phyloP scores from a whole-genome alignment of 2,329 filamentous ascomycete genomes.

The Colletotrichum simmondsii region DNA sequence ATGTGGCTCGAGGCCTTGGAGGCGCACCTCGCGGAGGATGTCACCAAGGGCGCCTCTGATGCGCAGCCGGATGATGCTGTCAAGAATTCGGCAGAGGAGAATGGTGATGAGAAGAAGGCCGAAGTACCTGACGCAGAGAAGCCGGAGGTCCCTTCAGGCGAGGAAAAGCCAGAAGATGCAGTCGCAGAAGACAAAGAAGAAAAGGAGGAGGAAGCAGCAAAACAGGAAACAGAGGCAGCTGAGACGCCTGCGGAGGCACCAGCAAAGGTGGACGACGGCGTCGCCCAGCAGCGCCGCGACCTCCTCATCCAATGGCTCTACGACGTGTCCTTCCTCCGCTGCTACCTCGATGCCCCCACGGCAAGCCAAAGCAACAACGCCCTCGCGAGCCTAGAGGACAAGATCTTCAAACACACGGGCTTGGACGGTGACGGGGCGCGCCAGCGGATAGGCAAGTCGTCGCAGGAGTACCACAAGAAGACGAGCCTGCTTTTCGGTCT shows the following conservation, averaged over 20 bases:
- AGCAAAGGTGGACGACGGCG: constrained; percentile 25
- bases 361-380: constrained; percentile 38
- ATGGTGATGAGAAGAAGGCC: constrained; percentile 20
- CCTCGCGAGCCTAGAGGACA: constrained; percentile 58
- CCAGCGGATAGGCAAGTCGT: constrained; percentile 68
- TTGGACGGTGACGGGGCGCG: constrained; percentile 59
- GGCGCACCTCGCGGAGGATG: constrained; percentile 32
- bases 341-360: constrained; percentile 51
- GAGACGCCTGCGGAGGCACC: constrained; percentile 22
- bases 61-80: constrained; percentile 31
- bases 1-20: constrained; percentile 58
- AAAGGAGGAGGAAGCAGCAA: constrained; percentile 22
- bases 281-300: constrained; percentile 51
- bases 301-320: constrained; percentile 70
- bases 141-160: constrained; percentile 15
- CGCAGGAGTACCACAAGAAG: constrained; percentile 84
- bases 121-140: constrained; percentile 17
- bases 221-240: constrained; percentile 13
- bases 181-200: background rate
- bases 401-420: constrained; percentile 56
- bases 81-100: constrained; percentile 25
- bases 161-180: background rate
- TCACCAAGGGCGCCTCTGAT: constrained; percentile 23
- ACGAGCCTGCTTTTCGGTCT: constrained; percentile 86
- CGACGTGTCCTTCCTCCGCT: constrained; percentile 64